Base-by-base conservation (phyloP, 2,329 filamentous ascomycete genomes). In the Diaporthe eres region DNA sequence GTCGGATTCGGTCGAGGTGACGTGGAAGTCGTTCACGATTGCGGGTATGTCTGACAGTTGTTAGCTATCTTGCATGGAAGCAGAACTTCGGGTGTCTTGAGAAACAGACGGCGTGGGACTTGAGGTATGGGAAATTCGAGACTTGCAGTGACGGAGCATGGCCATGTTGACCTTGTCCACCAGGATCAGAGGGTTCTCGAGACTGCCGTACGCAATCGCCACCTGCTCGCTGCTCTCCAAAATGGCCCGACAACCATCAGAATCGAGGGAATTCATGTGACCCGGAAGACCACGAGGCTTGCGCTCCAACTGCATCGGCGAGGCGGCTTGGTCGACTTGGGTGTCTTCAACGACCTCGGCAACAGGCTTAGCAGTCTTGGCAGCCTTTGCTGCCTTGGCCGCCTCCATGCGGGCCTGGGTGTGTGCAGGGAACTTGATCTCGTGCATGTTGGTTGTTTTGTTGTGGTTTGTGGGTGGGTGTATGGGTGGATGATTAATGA, bases 81-180 rank as follows among this genome's bases (percentile, higher is more conserved):
- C 22, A 51, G 10, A 19, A 22, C 12, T 3, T 12, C 2, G n/a
- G 10, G 4, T 13, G 0, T 25, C 3, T 25, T 25, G 4, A 25
- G 1, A 25, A 5, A 2, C 4, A 25, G 5, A 6, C 22, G 0
- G 51, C 10, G 12, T 8, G n/a, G 3, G 4, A 0, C 13, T 17
- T 55, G 51, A 17, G 10, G 4, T 7, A 28, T 28, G 2, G 12
- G 51, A 1, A 4, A 51, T 4, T 2, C 0, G 3, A 31, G 17
- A 57, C 53, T 9, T 22, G 19, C 53, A 57, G 15, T 57, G 28
- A 34, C 25, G 13, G 9, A 57, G 15, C 25, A 57, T 19, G 15
- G 53, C 53, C 7, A 19, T 3, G 53, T 57, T 57, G 25, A 57
- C 53, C 13, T 31, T 31, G 8, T 34, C 53, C 1, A 19, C 13